These are phyloP conservation scores for Penicillium sclerotiorum DNA, from an alignment of 2,329 filamentous ascomycete genomes.

Conservation along the genomic window DNA sequence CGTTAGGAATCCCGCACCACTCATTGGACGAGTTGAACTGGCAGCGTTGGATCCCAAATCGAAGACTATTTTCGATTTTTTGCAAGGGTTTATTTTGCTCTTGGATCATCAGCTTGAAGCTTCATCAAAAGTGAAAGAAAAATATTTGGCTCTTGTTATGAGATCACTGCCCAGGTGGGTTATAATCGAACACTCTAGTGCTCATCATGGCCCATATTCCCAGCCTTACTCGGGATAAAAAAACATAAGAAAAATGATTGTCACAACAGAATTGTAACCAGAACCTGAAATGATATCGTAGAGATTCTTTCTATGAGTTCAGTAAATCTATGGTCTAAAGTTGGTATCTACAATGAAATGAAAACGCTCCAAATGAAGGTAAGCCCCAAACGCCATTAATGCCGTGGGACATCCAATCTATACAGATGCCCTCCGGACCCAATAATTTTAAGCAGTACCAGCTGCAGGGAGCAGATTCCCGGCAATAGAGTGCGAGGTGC, in stretches of 20 bases:
- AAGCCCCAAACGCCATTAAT: slow-evolving; percentile 4
- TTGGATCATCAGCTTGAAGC: too few species aligned
- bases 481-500: slow-evolving; percentile 14
- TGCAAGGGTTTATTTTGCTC: too few species aligned
- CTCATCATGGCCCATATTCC: too few species aligned
- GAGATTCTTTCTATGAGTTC: too few species aligned
- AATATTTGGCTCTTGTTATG: too few species aligned
- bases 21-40: slow-evolving; percentile 14
- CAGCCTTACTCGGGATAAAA: not conserved
- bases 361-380: slow-evolving; percentile 13
- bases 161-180: too few species aligned
- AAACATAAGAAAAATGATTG: not conserved
- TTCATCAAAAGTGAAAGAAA: too few species aligned
- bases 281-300: too few species aligned
- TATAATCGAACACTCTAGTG: too few species aligned
- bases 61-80: too few species aligned
- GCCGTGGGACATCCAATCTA: slow-evolving; percentile 2
- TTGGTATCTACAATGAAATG: slow-evolving; percentile 24
- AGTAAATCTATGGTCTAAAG: slow-evolving; percentile 18
- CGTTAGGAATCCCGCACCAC: slow-evolving; percentile 14
- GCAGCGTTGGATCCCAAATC: too few species aligned
- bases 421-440: not conserved
- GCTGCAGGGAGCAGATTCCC: slow-evolving; percentile 20
- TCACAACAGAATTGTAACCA: too few species aligned
- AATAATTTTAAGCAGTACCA: slow-evolving; percentile 16